Conservation (phyloP, 2,329 filamentous ascomycete species). For the Talaromyces islandicus region DNA sequence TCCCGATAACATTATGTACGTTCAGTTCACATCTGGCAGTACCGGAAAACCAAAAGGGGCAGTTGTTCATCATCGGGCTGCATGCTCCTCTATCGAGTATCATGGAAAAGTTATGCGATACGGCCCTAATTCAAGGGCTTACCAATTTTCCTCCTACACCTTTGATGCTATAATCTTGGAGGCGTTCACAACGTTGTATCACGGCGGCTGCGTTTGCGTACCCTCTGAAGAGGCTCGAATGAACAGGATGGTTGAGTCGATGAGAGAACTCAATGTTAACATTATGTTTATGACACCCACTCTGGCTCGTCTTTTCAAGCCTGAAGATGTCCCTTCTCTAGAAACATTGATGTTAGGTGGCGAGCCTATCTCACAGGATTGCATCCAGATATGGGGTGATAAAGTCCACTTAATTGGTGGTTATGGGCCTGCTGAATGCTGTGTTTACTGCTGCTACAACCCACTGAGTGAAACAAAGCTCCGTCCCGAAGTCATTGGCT, state of each 20-base stretch:
- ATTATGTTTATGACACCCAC: constrained; percentile 56
- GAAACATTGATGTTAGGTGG: constrained; percentile 37
- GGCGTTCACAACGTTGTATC: constrained; percentile 48
- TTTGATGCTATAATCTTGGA: constrained; percentile 51
- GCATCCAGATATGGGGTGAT: constrained; percentile 13
- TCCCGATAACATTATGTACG: not conserved
- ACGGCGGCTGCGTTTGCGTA: constrained; percentile 56
- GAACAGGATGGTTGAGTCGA: constrained; percentile 20
- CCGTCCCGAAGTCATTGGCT: constrained; percentile 29
- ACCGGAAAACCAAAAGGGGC: not conserved
- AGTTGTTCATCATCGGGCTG: not conserved
- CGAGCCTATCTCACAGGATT: constrained; percentile 35
- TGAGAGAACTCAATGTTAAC: constrained; percentile 46
- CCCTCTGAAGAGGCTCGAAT: constrained; percentile 44
- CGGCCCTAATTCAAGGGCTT: constrained; percentile 48
- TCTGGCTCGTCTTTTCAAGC: constrained; percentile 43
- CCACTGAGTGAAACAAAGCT: constrained; percentile 1
- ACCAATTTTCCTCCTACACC: constrained; percentile 53
- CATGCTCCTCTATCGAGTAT: not conserved
- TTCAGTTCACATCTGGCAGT: not conserved
- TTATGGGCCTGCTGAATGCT: constrained; percentile 2
- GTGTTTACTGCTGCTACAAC: not conserved
- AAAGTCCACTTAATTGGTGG: not conserved
- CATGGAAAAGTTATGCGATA: not conserved
- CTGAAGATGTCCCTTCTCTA: constrained; percentile 19